These are phyloP conservation scores for Amniculicola lignicola DNA, from an alignment of 495 filamentous ascomycete species.

Conservation along the genomic window DNA sequence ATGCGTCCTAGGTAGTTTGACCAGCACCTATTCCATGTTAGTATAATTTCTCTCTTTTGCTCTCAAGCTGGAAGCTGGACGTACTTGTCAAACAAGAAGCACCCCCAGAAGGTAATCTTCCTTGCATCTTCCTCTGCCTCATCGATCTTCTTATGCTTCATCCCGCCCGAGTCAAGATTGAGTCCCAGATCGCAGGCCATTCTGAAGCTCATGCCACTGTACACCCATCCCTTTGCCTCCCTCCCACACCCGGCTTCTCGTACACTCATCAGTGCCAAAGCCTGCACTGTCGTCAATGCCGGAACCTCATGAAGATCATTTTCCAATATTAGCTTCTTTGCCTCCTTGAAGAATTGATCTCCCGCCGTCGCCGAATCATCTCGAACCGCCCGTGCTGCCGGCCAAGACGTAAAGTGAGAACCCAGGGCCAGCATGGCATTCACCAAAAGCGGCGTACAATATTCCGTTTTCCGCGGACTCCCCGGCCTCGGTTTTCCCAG, in stretches of 20 bases:
- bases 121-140: slow-evolving; percentile 87
- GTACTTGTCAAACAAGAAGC: slow-evolving; percentile 92
- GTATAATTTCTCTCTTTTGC: not conserved
- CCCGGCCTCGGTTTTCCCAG: slow-evolving; percentile 56
- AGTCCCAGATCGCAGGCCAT: slow-evolving; percentile 95
- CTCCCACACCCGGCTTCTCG: slow-evolving; percentile 93
- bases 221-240: slow-evolving; percentile 96
- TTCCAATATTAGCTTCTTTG: slow-evolving; percentile 82
- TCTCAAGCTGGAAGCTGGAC: not conserved
- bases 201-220: slow-evolving; percentile 97
- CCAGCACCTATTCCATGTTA: slow-evolving; percentile 64
- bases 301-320: slow-evolving; percentile 93
- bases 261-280: slow-evolving; percentile 92
- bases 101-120: slow-evolving; percentile 96
- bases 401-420: slow-evolving; percentile 86
- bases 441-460: slow-evolving; percentile 86
- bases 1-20: slow-evolving; percentile 94
- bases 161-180: slow-evolving; percentile 74
- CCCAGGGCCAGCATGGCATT: slow-evolving; percentile 96
- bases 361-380: slow-evolving; percentile 81
- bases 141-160: slow-evolving; percentile 59
- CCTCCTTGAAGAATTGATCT: slow-evolving; percentile 95
- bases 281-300: slow-evolving; percentile 89
- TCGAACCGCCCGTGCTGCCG: slow-evolving; percentile 64
- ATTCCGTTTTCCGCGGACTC: slow-evolving; percentile 52